These are phyloP conservation scores for Colletotrichum cereale DNA, from an alignment of 2,329 filamentous ascomycete genomes.

Conservation along the genomic window DNA sequence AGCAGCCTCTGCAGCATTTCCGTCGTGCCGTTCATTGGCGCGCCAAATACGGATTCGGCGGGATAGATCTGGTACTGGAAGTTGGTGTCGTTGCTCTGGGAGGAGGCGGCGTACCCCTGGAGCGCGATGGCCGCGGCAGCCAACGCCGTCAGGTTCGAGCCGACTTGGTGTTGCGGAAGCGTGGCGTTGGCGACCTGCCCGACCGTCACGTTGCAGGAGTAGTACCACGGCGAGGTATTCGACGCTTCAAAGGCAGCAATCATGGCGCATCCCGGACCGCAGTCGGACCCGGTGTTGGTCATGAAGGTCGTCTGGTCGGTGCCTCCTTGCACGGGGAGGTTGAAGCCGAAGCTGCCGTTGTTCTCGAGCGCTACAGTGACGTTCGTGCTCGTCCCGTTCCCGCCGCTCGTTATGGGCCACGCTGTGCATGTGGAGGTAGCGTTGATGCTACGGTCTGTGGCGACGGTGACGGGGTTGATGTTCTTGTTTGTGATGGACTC, in stretches of 20 bases:
- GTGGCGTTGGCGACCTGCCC: constrained; percentile 50
- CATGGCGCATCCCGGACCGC: constrained; percentile 45
- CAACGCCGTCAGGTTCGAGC: constrained; percentile 49
- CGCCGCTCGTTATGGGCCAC: constrained; percentile 48
- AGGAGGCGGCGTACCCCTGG: constrained; percentile 51
- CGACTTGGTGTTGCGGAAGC: constrained; percentile 52
- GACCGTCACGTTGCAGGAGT: constrained; percentile 55
- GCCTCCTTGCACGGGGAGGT: constrained; percentile 47
- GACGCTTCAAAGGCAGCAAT: constrained; percentile 56
- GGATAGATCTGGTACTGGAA: constrained; percentile 57
- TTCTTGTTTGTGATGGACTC: constrained; percentile 26
- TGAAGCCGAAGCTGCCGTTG: constrained; percentile 23
- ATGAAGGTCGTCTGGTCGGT: constrained; percentile 53
- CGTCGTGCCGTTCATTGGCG: constrained; percentile 46
- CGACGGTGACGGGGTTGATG: constrained; percentile 44
- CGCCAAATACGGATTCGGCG: constrained; percentile 54
- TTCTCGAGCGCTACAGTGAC: constrained; percentile 46
- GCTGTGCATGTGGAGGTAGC: constrained; percentile 47
- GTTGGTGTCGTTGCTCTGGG: constrained; percentile 42
- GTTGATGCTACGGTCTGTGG: constrained; percentile 51
- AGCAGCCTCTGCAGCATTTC: constrained; percentile 52
- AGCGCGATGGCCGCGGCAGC: constrained; percentile 55
- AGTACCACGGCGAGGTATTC: constrained; percentile 53
- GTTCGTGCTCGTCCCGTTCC: constrained; percentile 45
- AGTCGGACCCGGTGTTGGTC: constrained; percentile 45